Percentiles rank a stretch among this genome's conserved stretches.
These are phyloP conservation scores for Taphrina populina DNA, from an alignment of 1,139 yeast genomes.

Conservation along the genomic window DNA sequence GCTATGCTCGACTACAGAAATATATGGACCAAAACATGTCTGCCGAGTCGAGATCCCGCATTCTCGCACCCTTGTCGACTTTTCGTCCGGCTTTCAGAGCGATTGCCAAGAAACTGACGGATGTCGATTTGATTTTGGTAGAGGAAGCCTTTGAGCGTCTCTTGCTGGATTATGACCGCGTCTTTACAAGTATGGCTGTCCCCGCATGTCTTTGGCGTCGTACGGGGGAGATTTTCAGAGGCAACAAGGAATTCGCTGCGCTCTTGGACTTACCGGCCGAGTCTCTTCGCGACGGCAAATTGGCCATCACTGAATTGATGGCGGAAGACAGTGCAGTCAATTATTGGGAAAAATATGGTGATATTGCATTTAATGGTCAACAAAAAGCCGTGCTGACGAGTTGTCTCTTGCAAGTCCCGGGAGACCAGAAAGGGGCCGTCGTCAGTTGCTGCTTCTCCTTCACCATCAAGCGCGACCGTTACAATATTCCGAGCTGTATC, in stretches of 20 bases:
- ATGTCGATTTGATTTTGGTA: slow-evolving; percentile 85
- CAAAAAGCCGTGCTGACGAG: slow-evolving; percentile 94
- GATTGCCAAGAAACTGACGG: slow-evolving; percentile 84
- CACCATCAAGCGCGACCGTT: slow-evolving; percentile 87
- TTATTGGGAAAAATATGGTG: slow-evolving; percentile 97
- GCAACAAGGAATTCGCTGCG: slow-evolving; percentile 94
- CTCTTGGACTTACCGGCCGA: slow-evolving; percentile 90
- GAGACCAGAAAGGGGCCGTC: slow-evolving; percentile 48
- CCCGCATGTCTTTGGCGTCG: slow-evolving; percentile 98
- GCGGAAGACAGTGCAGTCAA: slow-evolving; percentile 97
- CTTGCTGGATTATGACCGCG: slow-evolving; percentile 90
- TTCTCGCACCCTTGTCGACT: slow-evolving; percentile 77
- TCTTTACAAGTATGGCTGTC: slow-evolving; percentile 94
- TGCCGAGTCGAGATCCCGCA: slow-evolving; percentile 77
- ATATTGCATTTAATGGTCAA: slow-evolving; percentile 92
- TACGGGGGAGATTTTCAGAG: slow-evolving; percentile 93
- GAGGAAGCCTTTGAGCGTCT: slow-evolving; percentile 94
- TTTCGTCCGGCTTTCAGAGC: slow-evolving; percentile 94
- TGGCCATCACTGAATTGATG: slow-evolving; percentile 92
- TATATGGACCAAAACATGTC: slow-evolving; percentile 96
- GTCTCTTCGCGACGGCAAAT: slow-evolving; percentile 85
- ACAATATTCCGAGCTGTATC: slow-evolving; percentile 93
- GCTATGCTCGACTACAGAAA: slow-evolving; percentile 82
- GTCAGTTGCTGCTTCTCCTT: slow-evolving; percentile 79
- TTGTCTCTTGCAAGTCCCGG: slow-evolving; percentile 80